Conservation (phyloP, 2,329 filamentous ascomycete species). For the Colletotrichum theobromicola region DNA sequence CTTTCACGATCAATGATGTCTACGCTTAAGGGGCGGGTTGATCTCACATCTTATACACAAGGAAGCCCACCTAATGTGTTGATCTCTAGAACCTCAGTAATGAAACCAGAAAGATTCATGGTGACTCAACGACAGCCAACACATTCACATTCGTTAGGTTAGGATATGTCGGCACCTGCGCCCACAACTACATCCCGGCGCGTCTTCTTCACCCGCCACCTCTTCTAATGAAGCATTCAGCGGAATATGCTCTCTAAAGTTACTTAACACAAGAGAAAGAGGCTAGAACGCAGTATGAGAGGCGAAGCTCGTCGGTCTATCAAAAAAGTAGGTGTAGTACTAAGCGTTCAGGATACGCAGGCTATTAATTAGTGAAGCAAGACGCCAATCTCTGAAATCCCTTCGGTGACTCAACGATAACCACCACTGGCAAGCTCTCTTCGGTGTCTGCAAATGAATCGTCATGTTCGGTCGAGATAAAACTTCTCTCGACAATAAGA, state of each 20-base stretch:
- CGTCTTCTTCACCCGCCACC: too few species aligned
- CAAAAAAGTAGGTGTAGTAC: accelerated
- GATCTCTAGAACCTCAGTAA: neutral
- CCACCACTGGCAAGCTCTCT: too few species aligned
- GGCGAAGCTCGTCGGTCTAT: accelerated
- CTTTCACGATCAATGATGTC: neutral
- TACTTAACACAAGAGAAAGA: neutral
- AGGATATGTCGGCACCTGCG: accelerated
- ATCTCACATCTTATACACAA: neutral
- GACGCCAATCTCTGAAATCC: too few species aligned
- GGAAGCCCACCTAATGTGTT: accelerated
- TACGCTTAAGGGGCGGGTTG: accelerated
- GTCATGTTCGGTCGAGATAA: too few species aligned
- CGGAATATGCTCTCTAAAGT: accelerated
- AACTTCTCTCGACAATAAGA: too few species aligned
- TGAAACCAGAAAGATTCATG: too few species aligned
- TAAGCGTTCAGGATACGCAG: accelerated
- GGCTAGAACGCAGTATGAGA: accelerated
- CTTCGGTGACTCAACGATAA: too few species aligned
- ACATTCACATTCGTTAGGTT: accelerated
- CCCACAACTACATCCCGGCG: neutral
- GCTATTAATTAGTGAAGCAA: accelerated
- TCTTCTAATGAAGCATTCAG: neutral
- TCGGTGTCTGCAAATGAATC: too few species aligned
- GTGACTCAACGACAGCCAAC: too few species aligned